Evolutionary conservation across 139 green algal species (phyloP).

Genomic region (Closterium sp.): DNA sequence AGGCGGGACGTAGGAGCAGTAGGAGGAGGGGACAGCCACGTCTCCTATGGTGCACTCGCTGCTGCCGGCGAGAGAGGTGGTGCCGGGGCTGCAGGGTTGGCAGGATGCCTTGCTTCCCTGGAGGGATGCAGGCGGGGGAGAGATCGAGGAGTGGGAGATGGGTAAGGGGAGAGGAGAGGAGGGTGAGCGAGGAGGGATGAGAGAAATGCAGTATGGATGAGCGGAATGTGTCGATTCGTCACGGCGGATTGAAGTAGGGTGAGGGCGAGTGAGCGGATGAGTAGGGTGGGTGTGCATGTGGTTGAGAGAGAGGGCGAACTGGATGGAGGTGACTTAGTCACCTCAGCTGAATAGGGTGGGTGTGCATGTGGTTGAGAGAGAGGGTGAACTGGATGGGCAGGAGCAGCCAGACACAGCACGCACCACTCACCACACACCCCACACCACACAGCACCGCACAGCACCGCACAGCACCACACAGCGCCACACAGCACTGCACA

Average conservation of each 20-base stretch:
- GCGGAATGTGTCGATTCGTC: neutral
- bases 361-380: no score
- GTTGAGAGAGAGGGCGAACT: no score
- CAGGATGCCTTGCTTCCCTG: constrained; percentile 1
- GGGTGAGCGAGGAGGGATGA: neutral
- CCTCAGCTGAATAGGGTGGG: no score
- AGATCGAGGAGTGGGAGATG: neutral
- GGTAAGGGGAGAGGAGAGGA: neutral
- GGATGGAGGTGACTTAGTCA: no score
- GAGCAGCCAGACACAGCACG: no score
- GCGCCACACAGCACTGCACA: no score
- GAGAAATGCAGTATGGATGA: neutral
- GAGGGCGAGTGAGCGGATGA: neutral
- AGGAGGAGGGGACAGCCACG: constrained; percentile 15
- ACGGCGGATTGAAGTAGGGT: no score
- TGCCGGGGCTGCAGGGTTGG: constrained; percentile 16
- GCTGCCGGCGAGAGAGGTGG: constrained; percentile 2
- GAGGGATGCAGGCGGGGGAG: neutral
- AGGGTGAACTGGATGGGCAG: no score
- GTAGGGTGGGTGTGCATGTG: neutral
- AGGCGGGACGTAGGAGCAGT: constrained; percentile 28
- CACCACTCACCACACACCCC: no score
- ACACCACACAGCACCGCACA: neutral
- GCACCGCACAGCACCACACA: neutral
- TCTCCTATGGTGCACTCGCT: constrained; percentile 29